Evolutionary conservation across 176 grass and related monocot species (phyloP).

Genomic region (Zizania latifolia): DNA sequence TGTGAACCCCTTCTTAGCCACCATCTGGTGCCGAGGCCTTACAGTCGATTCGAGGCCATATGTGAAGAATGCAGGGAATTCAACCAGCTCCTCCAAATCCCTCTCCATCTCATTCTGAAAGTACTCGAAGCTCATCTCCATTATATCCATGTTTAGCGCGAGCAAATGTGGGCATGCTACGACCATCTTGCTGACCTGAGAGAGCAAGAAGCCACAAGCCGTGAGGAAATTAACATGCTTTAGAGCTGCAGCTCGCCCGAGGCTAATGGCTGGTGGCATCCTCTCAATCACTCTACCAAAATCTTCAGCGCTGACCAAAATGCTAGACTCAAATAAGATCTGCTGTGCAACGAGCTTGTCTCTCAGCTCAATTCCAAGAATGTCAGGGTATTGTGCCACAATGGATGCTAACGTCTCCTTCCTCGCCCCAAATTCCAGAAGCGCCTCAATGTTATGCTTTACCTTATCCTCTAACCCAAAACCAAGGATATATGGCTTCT

Average conservation of each 20-base stretch:
- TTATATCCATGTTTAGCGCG: conserved; percentile 68
- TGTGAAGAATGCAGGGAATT: conserved; percentile 76
- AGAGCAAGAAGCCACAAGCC: conserved; percentile 48
- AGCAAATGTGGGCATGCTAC: conserved; percentile 55
- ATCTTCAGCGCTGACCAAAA: conserved; percentile 52
- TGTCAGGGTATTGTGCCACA: conserved; percentile 45
- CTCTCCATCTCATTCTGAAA: conserved; percentile 67
- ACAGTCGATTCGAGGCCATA: conserved; percentile 62
- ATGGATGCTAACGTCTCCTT: conserved; percentile 50
- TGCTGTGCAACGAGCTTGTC: conserved; percentile 48
- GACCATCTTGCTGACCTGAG: conserved; percentile 66
- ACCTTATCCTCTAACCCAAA: conserved; percentile 56
- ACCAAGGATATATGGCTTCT: conserved; percentile 55
- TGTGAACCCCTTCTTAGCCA: conserved; percentile 48
- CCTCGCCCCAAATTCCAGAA: conserved; percentile 56
- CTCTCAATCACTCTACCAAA: conserved; percentile 65
- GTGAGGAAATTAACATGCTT: conserved; percentile 80
- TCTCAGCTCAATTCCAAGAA: conserved; percentile 55
- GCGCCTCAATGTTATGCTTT: conserved; percentile 48
- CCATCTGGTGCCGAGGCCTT: conserved; percentile 55
- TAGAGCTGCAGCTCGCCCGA: conserved; percentile 42
- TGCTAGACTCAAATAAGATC: conserved; percentile 57
- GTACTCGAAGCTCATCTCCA: conserved; percentile 64
- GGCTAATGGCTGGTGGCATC: conserved; percentile 66
- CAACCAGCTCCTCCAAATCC: conserved; percentile 60